Percentiles rank a stretch among this genome's conserved stretches.
phyloP scores from a whole-genome alignment of 2,329 filamentous ascomycete species.

The Cercospora sesami region DNA sequence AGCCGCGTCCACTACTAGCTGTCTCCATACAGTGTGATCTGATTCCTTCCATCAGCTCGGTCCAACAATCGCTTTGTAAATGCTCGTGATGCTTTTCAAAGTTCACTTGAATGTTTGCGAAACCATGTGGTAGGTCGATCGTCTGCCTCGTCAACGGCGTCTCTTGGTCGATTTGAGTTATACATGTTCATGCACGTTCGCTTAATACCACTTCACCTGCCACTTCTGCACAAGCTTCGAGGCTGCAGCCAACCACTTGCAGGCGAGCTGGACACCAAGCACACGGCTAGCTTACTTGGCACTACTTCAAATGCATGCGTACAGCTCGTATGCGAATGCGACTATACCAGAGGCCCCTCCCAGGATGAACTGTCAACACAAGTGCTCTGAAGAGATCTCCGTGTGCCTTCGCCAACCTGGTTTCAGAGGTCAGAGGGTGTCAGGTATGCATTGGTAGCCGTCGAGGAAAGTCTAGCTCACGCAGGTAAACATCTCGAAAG shows the following conservation, averaged over 20 bases:
- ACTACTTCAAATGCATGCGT: neutral
- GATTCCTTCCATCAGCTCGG: neutral
- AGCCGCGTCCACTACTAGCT: neutral
- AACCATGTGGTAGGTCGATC: neutral
- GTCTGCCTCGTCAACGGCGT: constrained; percentile 1
- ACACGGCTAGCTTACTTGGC: neutral
- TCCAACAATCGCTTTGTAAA: neutral
- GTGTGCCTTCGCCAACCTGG: neutral
- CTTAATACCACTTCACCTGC: constrained; percentile 9
- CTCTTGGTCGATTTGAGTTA: constrained; percentile 1
- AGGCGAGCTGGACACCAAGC: neutral
- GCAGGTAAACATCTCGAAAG: neutral
- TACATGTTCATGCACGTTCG: constrained; percentile 7
- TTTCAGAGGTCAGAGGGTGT: neutral
- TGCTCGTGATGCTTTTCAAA: neutral
- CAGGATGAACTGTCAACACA: neutral
- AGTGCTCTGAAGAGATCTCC: neutral
- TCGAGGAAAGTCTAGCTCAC: neutral
- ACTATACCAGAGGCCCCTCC: neutral
- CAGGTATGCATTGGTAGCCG: neutral
- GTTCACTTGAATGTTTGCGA: neutral
- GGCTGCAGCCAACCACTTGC: neutral
- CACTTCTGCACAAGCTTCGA: neutral
- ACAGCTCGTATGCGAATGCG: neutral
- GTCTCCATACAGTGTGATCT: neutral